phyloP scores from a whole-genome alignment of 2,329 filamentous ascomycete species.

The Phoma herbarum region DNA sequence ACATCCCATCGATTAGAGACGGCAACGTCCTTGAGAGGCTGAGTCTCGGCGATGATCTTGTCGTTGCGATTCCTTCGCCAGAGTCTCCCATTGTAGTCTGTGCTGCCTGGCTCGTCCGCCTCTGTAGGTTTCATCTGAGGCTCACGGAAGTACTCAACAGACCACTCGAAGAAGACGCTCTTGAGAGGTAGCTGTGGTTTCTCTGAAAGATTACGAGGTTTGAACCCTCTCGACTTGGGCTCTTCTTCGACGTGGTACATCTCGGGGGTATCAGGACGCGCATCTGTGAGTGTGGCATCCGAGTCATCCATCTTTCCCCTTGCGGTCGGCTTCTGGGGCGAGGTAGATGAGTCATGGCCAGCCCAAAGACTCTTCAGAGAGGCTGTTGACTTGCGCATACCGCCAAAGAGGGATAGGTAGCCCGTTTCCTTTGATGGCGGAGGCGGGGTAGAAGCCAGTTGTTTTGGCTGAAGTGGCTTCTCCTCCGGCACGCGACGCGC shows the following conservation, averaged over 20 bases:
- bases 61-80: constrained; percentile 96
- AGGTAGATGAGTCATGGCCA: constrained; percentile 43
- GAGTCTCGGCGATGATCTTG: constrained; percentile 87
- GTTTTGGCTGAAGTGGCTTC: constrained; percentile 46
- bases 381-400: constrained; percentile 68
- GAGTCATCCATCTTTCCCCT: constrained; percentile 66
- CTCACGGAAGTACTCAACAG: constrained; percentile 94
- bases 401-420: constrained; percentile 64
- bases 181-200: constrained; percentile 75
- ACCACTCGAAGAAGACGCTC: constrained; percentile 93
- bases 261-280: constrained; percentile 70
- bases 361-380: constrained; percentile 69
- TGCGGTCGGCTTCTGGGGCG: constrained; percentile 38
- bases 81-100: constrained; percentile 92
- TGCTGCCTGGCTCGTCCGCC: constrained; percentile 93
- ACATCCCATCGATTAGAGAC: constrained; percentile 88
- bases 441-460: constrained; percentile 56
- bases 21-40: constrained; percentile 89
- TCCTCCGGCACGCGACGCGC: constrained; percentile 47
- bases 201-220: constrained; percentile 67
- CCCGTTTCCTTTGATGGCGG: constrained; percentile 64
- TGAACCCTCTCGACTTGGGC: constrained; percentile 80
- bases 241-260: constrained; percentile 75
- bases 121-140: constrained; percentile 98
- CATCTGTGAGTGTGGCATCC: constrained; percentile 75